Conservation (phyloP, 208 protist genomes). For the Leishmania arabica region DNA sequence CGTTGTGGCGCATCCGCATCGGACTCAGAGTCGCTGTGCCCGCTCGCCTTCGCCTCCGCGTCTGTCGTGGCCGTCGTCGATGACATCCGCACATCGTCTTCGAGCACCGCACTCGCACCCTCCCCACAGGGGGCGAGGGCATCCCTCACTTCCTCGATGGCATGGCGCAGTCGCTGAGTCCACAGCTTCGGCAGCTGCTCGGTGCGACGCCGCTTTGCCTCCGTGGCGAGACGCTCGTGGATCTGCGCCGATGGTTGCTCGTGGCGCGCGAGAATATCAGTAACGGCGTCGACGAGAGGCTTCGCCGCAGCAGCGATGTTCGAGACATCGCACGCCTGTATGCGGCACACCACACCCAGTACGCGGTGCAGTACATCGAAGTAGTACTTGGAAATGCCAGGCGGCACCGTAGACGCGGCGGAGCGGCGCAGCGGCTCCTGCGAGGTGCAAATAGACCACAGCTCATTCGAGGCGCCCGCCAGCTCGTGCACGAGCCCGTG, state of each 20-base stretch:
- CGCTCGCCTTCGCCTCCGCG: background rate
- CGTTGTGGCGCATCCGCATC: slow-evolving; percentile 6
- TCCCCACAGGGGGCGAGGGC: slow-evolving; percentile 8
- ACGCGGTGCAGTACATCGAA: slow-evolving; percentile 18
- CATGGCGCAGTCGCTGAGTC: slow-evolving; percentile 14
- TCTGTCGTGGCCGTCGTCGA: background rate
- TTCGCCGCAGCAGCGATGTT: slow-evolving; percentile 19
- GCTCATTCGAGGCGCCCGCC: slow-evolving; percentile 28
- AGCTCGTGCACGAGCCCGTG: slow-evolving; percentile 49
- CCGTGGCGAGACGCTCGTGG: background rate
- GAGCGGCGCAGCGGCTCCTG: slow-evolving; percentile 32
- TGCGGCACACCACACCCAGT: slow-evolving; percentile 16
- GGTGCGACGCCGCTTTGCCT: slow-evolving; percentile 40
- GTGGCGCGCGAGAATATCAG: slow-evolving; percentile 9
- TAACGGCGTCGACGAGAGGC: slow-evolving; percentile 17
- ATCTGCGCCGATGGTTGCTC: slow-evolving; percentile 3
- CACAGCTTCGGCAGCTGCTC: slow-evolving; percentile 34
- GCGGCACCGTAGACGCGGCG: slow-evolving; percentile 15
- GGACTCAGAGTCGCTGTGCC: slow-evolving; percentile 14
- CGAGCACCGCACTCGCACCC: slow-evolving; percentile 8
- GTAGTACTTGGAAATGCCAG: slow-evolving; percentile 1
- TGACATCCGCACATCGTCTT: slow-evolving; percentile 15
- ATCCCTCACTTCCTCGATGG: slow-evolving; percentile 25
- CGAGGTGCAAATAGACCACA: slow-evolving; percentile 66
- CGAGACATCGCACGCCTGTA: slow-evolving; percentile 14